A percentile compares a stretch with the other conserved stretches of the same genome.
These are phyloP conservation scores for Aotearoamyces nothofagi DNA, from an alignment of 2,329 filamentous ascomycete species.

Conservation along the genomic window DNA sequence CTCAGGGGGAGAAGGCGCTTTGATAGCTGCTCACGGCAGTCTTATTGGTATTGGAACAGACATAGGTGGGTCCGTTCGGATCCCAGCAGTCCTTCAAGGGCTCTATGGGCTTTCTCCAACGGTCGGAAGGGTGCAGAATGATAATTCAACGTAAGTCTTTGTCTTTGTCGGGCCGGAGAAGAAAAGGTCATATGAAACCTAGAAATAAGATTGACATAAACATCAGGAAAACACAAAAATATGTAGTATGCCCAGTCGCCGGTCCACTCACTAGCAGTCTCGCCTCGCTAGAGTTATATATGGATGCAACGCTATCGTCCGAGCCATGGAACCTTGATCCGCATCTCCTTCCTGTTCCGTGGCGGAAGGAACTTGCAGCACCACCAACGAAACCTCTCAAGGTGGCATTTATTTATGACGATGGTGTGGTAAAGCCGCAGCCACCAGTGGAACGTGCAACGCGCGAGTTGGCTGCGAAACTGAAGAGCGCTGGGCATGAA, in stretches of 20 bases:
- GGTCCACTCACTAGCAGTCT: constrained; percentile 18
- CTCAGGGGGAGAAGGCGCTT: constrained; percentile 42
- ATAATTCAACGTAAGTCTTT: constrained; percentile 13
- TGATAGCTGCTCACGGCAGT: constrained; percentile 25
- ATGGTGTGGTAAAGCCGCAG: constrained; percentile 16
- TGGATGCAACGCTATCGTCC: constrained; percentile 15
- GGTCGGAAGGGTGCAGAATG: constrained; percentile 14
- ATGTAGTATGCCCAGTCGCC: constrained; percentile 17
- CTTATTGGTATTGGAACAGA: constrained; percentile 25
- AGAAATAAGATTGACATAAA: too few relatives aligned
- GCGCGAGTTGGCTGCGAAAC: background rate
- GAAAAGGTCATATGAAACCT: too few relatives aligned
- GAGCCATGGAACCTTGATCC: constrained; percentile 18
- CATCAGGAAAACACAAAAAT: constrained; percentile 17
- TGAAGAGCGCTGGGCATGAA: constrained; percentile 4
- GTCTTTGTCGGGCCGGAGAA: too few relatives aligned
- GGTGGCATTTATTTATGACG: constrained; percentile 17
- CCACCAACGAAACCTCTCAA: constrained; percentile 15
- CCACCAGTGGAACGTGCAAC: constrained; percentile 15
- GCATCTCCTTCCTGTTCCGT: constrained; percentile 18
- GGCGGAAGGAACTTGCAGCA: constrained; percentile 15
- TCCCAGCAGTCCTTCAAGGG: constrained; percentile 21
- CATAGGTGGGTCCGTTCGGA: constrained; percentile 25
- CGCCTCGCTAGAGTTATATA: constrained; percentile 15
- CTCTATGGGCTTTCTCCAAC: constrained; percentile 7